These are phyloP conservation scores for Pseudocercospora ulei DNA, from an alignment of 2,329 filamentous ascomycete genomes.

Conservation along the genomic window DNA sequence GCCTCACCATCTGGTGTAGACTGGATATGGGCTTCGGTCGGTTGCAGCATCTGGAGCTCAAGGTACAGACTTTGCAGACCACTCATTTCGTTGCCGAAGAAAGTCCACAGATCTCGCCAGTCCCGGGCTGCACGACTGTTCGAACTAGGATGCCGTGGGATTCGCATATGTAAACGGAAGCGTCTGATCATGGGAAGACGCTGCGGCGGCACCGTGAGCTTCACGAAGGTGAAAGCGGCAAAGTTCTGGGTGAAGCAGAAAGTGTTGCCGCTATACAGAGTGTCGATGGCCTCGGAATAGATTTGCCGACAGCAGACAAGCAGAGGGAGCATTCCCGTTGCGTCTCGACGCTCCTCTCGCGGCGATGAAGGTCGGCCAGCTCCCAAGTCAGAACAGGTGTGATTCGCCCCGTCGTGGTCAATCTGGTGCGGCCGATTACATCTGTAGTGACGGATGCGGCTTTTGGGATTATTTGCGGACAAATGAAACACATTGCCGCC, in stretches of 20 bases:
- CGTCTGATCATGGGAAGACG: constrained; percentile 27
- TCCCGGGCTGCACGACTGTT: constrained; percentile 29
- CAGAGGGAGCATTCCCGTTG: constrained; percentile 27
- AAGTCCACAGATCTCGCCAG: constrained; percentile 29
- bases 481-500: constrained; percentile 29
- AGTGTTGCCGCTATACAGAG: constrained; percentile 30
- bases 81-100: constrained; percentile 29
- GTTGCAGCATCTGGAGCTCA: constrained; percentile 27
- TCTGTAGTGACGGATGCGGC: constrained; percentile 26
- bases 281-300: constrained; percentile 30
- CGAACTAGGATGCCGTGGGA: constrained; percentile 29
- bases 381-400: constrained; percentile 24
- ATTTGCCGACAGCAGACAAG: constrained; percentile 29
- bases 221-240: constrained; percentile 30
- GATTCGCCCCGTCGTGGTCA: constrained; percentile 21
- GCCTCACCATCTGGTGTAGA: constrained; percentile 25
- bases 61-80: constrained; percentile 28
- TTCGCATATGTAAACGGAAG: constrained; percentile 29
- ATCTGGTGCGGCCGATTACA: constrained; percentile 27
- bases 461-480: constrained; percentile 22
- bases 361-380: constrained; percentile 19
- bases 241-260: constrained; percentile 33
- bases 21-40: constrained; percentile 27
- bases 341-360: constrained; percentile 18
- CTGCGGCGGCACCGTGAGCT: constrained; percentile 27